phyloP scores from a whole-genome alignment of 164 flowering plant species.

The Nymphaea colorata region DNA sequence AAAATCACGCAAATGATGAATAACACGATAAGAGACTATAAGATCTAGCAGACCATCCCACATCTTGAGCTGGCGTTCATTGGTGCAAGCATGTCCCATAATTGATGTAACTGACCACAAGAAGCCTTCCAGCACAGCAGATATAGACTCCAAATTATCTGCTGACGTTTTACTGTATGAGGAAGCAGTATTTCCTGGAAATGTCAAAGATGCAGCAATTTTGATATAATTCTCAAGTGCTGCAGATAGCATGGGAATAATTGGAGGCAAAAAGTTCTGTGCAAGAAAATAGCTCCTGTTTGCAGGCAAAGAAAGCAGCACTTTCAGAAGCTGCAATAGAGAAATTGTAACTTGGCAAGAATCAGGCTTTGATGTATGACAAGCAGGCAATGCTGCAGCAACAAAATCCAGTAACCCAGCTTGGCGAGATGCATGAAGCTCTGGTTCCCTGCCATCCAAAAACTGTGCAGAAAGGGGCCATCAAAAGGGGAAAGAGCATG shows the following conservation, averaged over 20 bases:
- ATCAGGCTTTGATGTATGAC: conserved; percentile 89
- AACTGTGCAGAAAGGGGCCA: conserved; percentile 29
- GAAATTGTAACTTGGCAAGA: conserved; percentile 76
- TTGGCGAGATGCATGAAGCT: conserved; percentile 83
- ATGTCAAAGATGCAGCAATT: conserved; percentile 63
- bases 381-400: conserved; percentile 90
- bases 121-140: conserved; percentile 74
- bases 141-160: conserved; percentile 59
- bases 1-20: conserved; percentile 79
- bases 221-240: conserved; percentile 89
- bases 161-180: conserved; percentile 30
- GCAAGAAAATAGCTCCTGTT: conserved; percentile 82
- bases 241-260: conserved; percentile 83
- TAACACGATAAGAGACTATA: conserved; percentile 68
- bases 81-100: conserved; percentile 48
- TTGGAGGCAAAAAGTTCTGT: conserved; percentile 83
- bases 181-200: conserved; percentile 25
- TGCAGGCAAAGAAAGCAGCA: conserved; percentile 47
- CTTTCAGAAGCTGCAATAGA: conserved; percentile 63
- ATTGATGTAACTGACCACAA: conserved; percentile 56
- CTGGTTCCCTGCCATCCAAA: conserved; percentile 81
- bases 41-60: conserved; percentile 77
- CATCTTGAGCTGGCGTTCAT: conserved; percentile 69
- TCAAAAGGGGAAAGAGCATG: neutral
- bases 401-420: conserved; percentile 91